Evolutionary conservation across 2,329 filamentous ascomycete genomes (phyloP).

Genomic region (Fusarium praegraminearum): DNA sequence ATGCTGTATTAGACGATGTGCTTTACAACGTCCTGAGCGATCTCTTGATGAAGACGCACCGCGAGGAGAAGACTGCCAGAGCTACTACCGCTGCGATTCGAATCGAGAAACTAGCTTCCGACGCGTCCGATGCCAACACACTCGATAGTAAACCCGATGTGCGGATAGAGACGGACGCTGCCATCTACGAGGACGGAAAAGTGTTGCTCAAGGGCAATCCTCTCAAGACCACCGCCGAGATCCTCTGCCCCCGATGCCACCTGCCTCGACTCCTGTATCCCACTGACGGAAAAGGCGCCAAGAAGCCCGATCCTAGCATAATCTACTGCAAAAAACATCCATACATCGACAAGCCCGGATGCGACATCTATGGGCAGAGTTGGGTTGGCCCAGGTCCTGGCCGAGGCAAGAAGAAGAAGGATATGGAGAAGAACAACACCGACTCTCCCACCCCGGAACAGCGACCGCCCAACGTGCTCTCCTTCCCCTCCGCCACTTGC

Average conservation of each 20-base stretch:
- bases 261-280: slow-evolving; percentile 80
- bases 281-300: slow-evolving; percentile 75
- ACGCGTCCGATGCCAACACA: slow-evolving; percentile 65
- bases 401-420: slow-evolving; percentile 84
- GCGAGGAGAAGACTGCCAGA: slow-evolving; percentile 81
- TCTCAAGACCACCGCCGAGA: slow-evolving; percentile 76
- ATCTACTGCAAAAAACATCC: slow-evolving; percentile 85
- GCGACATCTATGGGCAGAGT: slow-evolving; percentile 85
- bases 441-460: slow-evolving; percentile 66
- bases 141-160: slow-evolving; percentile 67
- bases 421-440: slow-evolving; percentile 72
- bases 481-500: slow-evolving; percentile 74
- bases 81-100: slow-evolving; percentile 73
- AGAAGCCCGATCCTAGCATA: slow-evolving; percentile 73
- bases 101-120: slow-evolving; percentile 71
- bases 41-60: slow-evolving; percentile 79
- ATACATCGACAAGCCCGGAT: slow-evolving; percentile 80
- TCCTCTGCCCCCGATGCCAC: slow-evolving; percentile 79
- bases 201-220: slow-evolving; percentile 79
- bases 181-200: slow-evolving; percentile 76
- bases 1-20: slow-evolving; percentile 77
- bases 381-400: slow-evolving; percentile 79
- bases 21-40: slow-evolving; percentile 83
- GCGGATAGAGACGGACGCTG: slow-evolving; percentile 74
- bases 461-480: slow-evolving; percentile 70